Evolutionary conservation across 768 basidiomycete species (phyloP), one percentile per base, ranked within the genome.

Genomic region (Psilocybe subaeruginosa): DNA sequence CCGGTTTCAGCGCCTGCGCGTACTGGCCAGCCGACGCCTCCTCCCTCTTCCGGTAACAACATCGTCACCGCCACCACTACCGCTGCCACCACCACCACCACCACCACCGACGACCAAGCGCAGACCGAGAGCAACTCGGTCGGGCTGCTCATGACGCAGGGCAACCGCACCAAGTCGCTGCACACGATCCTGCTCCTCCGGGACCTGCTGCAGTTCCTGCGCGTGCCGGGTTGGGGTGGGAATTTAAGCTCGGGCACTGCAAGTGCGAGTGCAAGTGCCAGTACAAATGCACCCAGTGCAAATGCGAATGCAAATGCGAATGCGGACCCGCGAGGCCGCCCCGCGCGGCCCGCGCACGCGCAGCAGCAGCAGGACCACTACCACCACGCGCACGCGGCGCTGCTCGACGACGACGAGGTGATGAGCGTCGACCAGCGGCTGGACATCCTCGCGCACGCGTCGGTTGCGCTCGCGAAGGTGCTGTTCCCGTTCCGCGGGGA

Each of bases 401-500:
- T 63, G 11, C 29, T 66, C 17, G 58, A 56, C 23, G 61, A 57
- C 23, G 63, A 64, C 16, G 58, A 64, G 23, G 29, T 39, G 7
- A 57, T 63, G 53, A 59, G 59, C 3, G 57, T 65, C 17, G 64
- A 65, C 31, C 64, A 67, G 19, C 63, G 64, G 0, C 41, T 67
- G 1, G 66, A 65, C 30, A 60, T 65, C 12, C 64, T 67, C 17
- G 64, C 64, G 1, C 61, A 65, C 8, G 64, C 61, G 4, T 63
- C 64, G 4, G 60, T 67, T 7, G 61, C 66, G 9, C 16, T 67
- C n/a, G 66, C 64, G 39, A 64, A 65, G 48, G 57, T 56, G 2
- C 43, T 67, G 7, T 63, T 65, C 29, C 59, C 61, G 17, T 63
- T 43, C 51, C 56, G 62, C 7, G 66, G 64, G 23, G 51, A 48